A percentile compares a stretch with the other conserved stretches of the same genome.
phyloP scores from a whole-genome alignment of 202 grass and related monocot genomes.

The Dendrocalamus latiflorus region DNA sequence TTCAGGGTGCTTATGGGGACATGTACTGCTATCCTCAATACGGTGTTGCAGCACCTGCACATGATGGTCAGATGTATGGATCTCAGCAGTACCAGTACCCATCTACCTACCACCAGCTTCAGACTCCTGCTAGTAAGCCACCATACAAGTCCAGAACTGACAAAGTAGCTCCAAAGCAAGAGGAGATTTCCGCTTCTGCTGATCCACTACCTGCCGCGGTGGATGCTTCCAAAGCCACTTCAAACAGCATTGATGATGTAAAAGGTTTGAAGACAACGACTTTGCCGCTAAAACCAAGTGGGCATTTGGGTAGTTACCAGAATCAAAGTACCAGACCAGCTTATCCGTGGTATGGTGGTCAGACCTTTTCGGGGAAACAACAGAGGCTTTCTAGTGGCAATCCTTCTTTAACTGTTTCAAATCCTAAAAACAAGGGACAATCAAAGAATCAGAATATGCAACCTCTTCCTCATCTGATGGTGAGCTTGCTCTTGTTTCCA shows the following conservation, averaged over 20 bases:
- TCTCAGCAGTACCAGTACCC: constrained; percentile 62
- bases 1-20: constrained; percentile 60
- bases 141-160: constrained; percentile 32
- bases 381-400: constrained; percentile 28
- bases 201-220: constrained; percentile 22
- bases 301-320: constrained; percentile 30
- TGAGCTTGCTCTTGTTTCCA: not conserved
- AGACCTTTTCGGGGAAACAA: constrained; percentile 34
- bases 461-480: constrained; percentile 25
- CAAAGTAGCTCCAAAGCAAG: not conserved
- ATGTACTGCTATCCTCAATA: constrained; percentile 67
- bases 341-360: constrained; percentile 33
- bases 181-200: constrained; percentile 13
- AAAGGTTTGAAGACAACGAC: constrained; percentile 34
- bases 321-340: constrained; percentile 41
- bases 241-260: constrained; percentile 23
- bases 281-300: constrained; percentile 31
- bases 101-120: constrained; percentile 45
- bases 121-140: constrained; percentile 32
- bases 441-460: constrained; percentile 35
- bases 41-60: constrained; percentile 10
- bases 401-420: constrained; percentile 29
- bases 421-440: constrained; percentile 37
- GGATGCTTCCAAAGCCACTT: constrained; percentile 35
- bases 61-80: constrained; percentile 53